Conservation (phyloP, 1,284 basidiomycete species). For the Trametes polyzona region DNA sequence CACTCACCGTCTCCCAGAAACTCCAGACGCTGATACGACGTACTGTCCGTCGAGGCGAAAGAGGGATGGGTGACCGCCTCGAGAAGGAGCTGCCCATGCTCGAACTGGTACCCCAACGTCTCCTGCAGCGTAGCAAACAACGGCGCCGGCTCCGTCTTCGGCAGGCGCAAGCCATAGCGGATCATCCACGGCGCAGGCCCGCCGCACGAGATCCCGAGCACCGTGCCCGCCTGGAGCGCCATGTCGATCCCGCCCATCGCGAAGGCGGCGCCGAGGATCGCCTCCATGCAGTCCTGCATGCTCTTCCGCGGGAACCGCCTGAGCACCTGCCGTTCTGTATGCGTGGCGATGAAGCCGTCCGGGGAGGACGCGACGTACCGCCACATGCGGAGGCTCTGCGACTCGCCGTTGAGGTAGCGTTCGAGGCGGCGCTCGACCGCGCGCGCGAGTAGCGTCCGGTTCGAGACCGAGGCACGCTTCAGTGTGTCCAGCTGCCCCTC, state of each 20-base stretch:
- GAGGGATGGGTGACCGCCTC: slow-evolving; percentile 86
- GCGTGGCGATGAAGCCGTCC: slow-evolving; percentile 33
- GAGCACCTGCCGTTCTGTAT: slow-evolving; percentile 32
- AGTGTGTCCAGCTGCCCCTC: slow-evolving; percentile 79
- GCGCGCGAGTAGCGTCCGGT: slow-evolving; percentile 66
- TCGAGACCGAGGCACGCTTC: slow-evolving; percentile 67
- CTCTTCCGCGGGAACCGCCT: slow-evolving; percentile 64
- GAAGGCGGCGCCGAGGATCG: slow-evolving; percentile 76
- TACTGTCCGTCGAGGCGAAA: slow-evolving; percentile 54
- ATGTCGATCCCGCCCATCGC: slow-evolving; percentile 69
- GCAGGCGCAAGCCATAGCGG: slow-evolving; percentile 46
- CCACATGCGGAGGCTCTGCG: slow-evolving; percentile 61
- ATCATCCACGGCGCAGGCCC: slow-evolving; percentile 63
- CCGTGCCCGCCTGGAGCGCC: slow-evolving; percentile 65
- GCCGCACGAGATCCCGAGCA: slow-evolving; percentile 73
- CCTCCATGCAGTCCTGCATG: slow-evolving; percentile 86
- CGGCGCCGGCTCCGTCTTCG: slow-evolving; percentile 41
- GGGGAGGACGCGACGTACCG: slow-evolving; percentile 50
- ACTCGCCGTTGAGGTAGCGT: slow-evolving; percentile 64
- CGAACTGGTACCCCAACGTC: slow-evolving; percentile 72
- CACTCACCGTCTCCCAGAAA: slow-evolving; percentile 82
- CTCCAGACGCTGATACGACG: slow-evolving; percentile 83
- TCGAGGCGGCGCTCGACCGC: slow-evolving; percentile 69
- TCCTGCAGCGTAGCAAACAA: slow-evolving; percentile 64
- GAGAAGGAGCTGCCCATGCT: slow-evolving; percentile 59